Evolutionary conservation across 2,329 filamentous ascomycete genomes (phyloP), one percentile per base, ranked within the genome.

Genomic region (Tolypocladium ophioglossoides): DNA sequence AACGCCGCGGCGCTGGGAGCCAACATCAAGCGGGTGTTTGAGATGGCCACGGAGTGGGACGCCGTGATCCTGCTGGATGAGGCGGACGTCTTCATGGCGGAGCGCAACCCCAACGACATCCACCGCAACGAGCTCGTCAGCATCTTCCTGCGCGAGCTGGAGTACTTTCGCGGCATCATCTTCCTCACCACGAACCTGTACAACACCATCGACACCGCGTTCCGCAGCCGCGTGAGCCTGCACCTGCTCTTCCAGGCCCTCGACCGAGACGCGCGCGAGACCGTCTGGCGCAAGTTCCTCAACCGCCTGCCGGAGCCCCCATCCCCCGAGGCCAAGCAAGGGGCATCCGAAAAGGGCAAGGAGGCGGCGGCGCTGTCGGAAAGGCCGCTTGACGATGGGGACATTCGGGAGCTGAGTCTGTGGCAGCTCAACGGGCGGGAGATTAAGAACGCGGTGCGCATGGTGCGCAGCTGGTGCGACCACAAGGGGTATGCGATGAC

Each of bases 31-130:
- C 66, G 68, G 34, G 69, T 72, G 34, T 77, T 82, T 41, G 67
- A 72, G 55, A 71, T 78, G 55, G 77, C 75, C 2, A 70, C 72
- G 0, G 70, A 71, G 18, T 81, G 78, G 77, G 70, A 74, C 24
- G 76, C 74, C 10, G 72, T 80, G 8, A 63, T 80, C 22, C 66
- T 81, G 4, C 70, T 80, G 3, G 77, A 79, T 57, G 77, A 79
- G 63, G 76, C 76, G 9, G 78, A 79, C 56, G 74, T 80, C 2
- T 80, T 78, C 63, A 72, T 80, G 63, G 72, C 73, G 1, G 67
- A 72, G 63, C 70, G 77, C 5, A 67, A 73, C 52, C 68, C 70
- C 40, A 67, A 69, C 40, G 72, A 79, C 57, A 70, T 79, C 16
- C 66, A 67, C 40, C 69, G 75, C 18, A 80, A 80, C 61, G 75